These are phyloP conservation scores for Ambrosiella xylebori DNA, from an alignment of 2,329 filamentous ascomycete genomes.

Conservation along the genomic window DNA sequence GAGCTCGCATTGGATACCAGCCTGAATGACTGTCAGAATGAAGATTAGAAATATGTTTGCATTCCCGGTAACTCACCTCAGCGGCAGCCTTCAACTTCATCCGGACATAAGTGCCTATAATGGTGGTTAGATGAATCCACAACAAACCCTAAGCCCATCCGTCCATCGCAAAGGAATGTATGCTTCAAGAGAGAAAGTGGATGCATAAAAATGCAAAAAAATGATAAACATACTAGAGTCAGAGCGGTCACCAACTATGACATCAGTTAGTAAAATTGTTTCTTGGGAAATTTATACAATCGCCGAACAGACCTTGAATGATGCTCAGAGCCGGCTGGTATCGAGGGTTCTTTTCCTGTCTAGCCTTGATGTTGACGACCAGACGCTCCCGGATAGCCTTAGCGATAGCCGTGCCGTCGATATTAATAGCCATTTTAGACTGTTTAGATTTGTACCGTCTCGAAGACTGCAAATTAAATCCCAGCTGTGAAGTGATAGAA, in stretches of 20 bases:
- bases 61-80: constrained; percentile 42
- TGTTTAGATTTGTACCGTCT: neutral
- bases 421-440: constrained; percentile 71
- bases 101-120: constrained; percentile 81
- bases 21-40: constrained; percentile 31
- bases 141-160: neutral
- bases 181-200: neutral
- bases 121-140: neutral
- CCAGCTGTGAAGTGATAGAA: neutral
- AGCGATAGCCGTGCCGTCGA: constrained; percentile 91
- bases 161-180: neutral
- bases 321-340: constrained; percentile 87
- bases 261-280: constrained; percentile 4
- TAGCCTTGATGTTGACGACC: constrained; percentile 61
- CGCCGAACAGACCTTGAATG: constrained; percentile 48
- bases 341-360: constrained; percentile 66
- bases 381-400: constrained; percentile 76
- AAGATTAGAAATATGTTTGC: neutral
- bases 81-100: constrained; percentile 98
- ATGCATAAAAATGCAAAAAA: neutral
- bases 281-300: constrained; percentile 11
- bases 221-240: constrained; percentile 57
- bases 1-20: constrained; percentile 76
- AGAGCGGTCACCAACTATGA: constrained; percentile 68
- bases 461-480: neutral